Percentiles rank a stretch among this genome's conserved stretches.
Evolutionary conservation across 257 asterid species (phyloP).

Genomic region (Buddleja alternifolia): DNA sequence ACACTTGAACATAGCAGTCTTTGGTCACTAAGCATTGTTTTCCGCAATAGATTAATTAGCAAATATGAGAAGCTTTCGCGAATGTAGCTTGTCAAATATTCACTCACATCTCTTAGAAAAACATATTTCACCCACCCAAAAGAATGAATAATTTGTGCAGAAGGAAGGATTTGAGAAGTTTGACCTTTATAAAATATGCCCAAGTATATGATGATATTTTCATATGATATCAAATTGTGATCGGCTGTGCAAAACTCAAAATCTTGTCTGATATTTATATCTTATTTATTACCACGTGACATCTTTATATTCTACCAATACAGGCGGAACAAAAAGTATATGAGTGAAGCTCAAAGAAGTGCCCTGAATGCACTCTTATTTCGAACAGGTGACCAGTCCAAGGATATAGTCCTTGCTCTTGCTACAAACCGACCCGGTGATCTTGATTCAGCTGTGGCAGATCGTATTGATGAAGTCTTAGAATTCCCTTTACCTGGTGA

Average conservation of each 20-base stretch:
- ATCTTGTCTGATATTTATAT: neutral
- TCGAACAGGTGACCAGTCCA: constrained; percentile 95
- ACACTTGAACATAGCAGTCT: neutral
- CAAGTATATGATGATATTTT: too few species aligned
- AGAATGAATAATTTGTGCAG: neutral
- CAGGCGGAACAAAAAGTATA: constrained; percentile 92
- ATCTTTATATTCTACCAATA: neutral
- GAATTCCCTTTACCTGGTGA: constrained; percentile 95
- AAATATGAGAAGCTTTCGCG: neutral
- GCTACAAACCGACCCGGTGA: constrained; percentile 94
- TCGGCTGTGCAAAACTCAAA: neutral
- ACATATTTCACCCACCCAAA: neutral
- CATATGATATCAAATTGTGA: too few species aligned
- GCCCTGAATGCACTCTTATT: constrained; percentile 89
- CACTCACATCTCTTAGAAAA: neutral
- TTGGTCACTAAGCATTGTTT: neutral
- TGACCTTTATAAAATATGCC: neutral
- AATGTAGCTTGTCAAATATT: neutral
- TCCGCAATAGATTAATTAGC: neutral
- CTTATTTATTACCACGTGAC: neutral
- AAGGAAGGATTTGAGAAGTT: neutral
- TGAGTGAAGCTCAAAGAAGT: constrained; percentile 98
- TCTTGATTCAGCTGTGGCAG: constrained; percentile 93
- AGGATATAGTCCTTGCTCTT: constrained; percentile 88
- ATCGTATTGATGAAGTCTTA: constrained; percentile 87